Percentiles rank a stretch among this genome's conserved stretches.
phyloP scores from a whole-genome alignment of 176 grass and related monocot genomes.

The Metroxylon sagu region DNA sequence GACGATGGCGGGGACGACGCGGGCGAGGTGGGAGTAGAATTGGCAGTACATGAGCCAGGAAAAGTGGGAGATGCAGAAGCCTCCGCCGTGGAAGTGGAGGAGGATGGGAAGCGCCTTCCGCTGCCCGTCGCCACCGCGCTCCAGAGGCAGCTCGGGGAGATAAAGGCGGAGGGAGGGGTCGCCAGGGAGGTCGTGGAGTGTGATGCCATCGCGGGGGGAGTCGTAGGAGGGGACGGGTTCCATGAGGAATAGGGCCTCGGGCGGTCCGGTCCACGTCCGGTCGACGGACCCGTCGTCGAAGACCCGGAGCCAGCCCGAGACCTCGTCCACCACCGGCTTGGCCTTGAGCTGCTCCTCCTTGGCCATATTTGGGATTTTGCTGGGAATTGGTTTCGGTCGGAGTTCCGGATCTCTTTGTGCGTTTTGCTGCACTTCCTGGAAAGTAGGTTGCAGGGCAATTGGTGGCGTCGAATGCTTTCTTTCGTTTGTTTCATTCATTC shows the following conservation, averaged over 20 bases:
- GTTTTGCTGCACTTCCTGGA: too few species aligned
- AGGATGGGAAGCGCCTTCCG: conserved; percentile 31
- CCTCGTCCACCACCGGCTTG: conserved; percentile 57
- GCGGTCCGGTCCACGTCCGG: conserved; percentile 69
- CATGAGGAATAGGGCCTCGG: conserved; percentile 62
- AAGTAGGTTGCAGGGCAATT: too few species aligned
- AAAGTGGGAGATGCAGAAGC: conserved; percentile 27
- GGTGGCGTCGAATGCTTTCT: too few species aligned
- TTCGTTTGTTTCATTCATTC: too few species aligned
- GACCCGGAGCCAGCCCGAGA: conserved; percentile 65
- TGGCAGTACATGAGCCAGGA: conserved; percentile 39
- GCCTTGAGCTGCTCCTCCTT: too few species aligned
- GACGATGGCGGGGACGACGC: conserved; percentile 15
- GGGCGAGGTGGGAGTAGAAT: conserved; percentile 24
- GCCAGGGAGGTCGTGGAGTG: conserved; percentile 64
- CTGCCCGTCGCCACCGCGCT: background rate
- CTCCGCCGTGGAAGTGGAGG: conserved; percentile 44
- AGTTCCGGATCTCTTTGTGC: too few species aligned
- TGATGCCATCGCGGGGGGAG: conserved; percentile 41
- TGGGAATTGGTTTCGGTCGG: too few species aligned
- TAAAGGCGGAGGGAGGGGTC: conserved; percentile 63
- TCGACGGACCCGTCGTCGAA: conserved; percentile 66
- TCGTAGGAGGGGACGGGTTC: conserved; percentile 35
- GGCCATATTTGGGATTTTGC: too few species aligned
- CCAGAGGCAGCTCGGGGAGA: conserved; percentile 21